Evolutionary conservation across 108 stramenopile species (phyloP).

Genomic region (Schizochytrium sp.): DNA sequence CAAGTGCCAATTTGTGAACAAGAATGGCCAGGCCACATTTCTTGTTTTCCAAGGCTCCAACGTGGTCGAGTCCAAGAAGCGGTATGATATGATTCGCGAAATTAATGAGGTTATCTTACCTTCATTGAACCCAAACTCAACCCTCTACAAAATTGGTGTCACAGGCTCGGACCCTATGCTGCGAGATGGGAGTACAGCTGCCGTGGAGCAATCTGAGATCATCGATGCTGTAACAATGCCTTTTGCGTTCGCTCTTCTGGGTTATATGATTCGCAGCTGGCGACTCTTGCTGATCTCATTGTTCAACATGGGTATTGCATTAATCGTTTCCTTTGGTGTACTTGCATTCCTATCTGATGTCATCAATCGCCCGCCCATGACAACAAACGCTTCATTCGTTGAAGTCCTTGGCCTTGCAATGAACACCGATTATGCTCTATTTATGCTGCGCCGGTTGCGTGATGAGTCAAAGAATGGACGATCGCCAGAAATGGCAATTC

Average conservation of each 20-base stretch:
- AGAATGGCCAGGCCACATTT: slow-evolving; percentile 42
- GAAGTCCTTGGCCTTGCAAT: slow-evolving; percentile 59
- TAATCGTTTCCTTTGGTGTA: slow-evolving; percentile 17
- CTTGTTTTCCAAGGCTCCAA: slow-evolving; percentile 4
- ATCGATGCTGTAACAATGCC: slow-evolving; percentile 45
- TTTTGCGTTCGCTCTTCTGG: slow-evolving; percentile 52
- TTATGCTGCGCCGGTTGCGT: slow-evolving; percentile 44
- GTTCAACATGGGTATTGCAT: slow-evolving; percentile 48
- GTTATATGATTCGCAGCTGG: slow-evolving; percentile 60
- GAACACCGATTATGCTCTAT: slow-evolving; percentile 11
- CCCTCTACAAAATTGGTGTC: slow-evolving; percentile 42
- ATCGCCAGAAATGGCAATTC: background rate
- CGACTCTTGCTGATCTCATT: slow-evolving; percentile 31
- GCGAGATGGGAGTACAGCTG: slow-evolving; percentile 45
- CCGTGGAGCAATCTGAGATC: slow-evolving; percentile 46
- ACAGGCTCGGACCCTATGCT: slow-evolving; percentile 47
- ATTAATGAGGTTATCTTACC: slow-evolving; percentile 33
- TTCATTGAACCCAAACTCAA: background rate
- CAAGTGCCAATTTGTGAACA: slow-evolving; percentile 18
- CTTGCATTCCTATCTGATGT: slow-evolving; percentile 36
- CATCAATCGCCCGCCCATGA: slow-evolving; percentile 15
- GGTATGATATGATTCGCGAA: slow-evolving; percentile 1
- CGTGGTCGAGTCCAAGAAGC: slow-evolving; percentile 18
- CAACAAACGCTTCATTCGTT: slow-evolving; percentile 51
- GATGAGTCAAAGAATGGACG: slow-evolving; percentile 47